Evolutionary conservation across 352 stramenopile species (phyloP).

Genomic region (Pythium periplocum): DNA sequence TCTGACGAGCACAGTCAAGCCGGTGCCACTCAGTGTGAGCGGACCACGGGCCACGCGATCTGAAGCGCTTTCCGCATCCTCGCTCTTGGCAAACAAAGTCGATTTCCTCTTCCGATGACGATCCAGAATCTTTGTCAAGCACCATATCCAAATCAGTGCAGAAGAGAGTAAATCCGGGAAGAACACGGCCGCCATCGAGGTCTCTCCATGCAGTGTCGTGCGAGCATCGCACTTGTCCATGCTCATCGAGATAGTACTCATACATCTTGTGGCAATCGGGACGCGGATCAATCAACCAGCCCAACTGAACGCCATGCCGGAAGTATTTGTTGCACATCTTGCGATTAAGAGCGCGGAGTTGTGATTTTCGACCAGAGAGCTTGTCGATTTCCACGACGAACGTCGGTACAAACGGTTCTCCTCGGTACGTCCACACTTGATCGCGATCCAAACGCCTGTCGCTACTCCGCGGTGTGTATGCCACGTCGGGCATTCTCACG

Average conservation of each 20-base stretch:
- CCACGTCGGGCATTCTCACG: constrained; percentile 10
- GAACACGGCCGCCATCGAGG: constrained; percentile 8
- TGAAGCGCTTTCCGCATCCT: too few species aligned
- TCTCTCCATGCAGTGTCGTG: constrained; percentile 9
- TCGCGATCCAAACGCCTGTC: neutral
- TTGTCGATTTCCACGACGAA: constrained; percentile 13
- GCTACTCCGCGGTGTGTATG: constrained; percentile 10
- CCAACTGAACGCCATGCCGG: constrained; percentile 9
- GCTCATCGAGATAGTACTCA: constrained; percentile 9
- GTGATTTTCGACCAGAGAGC: constrained; percentile 7
- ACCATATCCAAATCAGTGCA: constrained; percentile 5
- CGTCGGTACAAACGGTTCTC: constrained; percentile 8
- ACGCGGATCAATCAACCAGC: constrained; percentile 12
- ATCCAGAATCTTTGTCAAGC: constrained; percentile 10
- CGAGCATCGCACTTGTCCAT: constrained; percentile 5
- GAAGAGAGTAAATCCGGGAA: constrained; percentile 10
- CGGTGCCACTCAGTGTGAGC: too few species aligned
- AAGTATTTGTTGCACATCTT: constrained; percentile 14
- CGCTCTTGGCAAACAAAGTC: too few species aligned
- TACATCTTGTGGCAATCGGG: constrained; percentile 8
- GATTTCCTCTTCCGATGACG: constrained; percentile 7
- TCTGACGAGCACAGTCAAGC: too few species aligned
- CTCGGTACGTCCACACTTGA: constrained; percentile 12
- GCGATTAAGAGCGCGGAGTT: constrained; percentile 5
- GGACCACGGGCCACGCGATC: too few species aligned